Evolutionary conservation across 2,329 filamentous ascomycete species (phyloP).

Genomic region (Pseudogymnoascus sp.): DNA sequence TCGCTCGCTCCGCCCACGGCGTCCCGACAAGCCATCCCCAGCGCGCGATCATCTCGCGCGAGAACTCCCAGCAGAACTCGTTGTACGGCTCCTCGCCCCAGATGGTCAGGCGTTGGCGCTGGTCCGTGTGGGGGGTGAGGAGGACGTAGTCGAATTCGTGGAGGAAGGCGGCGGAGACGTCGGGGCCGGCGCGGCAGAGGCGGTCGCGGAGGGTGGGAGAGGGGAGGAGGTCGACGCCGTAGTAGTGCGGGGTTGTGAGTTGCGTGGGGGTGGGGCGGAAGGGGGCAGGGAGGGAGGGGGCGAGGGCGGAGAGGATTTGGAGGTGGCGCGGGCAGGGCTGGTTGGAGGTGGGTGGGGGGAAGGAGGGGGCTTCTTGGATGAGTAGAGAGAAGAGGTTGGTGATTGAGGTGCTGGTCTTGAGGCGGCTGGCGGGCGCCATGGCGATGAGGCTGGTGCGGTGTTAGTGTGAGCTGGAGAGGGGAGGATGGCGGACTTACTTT

Average conservation of each 20-base stretch:
- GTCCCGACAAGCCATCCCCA: conserved; percentile 34
- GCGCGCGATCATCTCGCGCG: conserved; percentile 31
- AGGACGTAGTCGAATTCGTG: conserved; percentile 27
- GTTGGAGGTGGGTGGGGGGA: conserved; percentile 29
- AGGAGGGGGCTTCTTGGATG: conserved; percentile 24
- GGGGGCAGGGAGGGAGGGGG: conserved; percentile 27
- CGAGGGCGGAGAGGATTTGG: conserved; percentile 23
- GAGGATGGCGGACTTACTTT: background rate
- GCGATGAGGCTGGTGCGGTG: conserved; percentile 24
- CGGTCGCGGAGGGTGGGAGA: conserved; percentile 33
- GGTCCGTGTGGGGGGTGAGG: background rate
- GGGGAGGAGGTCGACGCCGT: conserved; percentile 36
- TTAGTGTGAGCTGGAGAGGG: background rate
- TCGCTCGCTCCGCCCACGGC: conserved; percentile 33
- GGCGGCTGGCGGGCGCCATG: conserved; percentile 28
- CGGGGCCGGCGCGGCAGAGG: conserved; percentile 29
- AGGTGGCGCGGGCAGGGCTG: conserved; percentile 23
- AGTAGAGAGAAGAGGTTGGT: conserved; percentile 31
- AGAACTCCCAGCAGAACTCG: conserved; percentile 37
- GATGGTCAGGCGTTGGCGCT: conserved; percentile 32
- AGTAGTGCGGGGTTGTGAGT: conserved; percentile 34
- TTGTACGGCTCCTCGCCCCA: conserved; percentile 37
- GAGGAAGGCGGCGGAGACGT: conserved; percentile 33
- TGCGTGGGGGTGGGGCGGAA: conserved; percentile 34
- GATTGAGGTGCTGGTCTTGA: conserved; percentile 29